Evolutionary conservation across 208 protist species (phyloP), one percentile per base, ranked within the genome.

Genomic region (Angomonas deanei): DNA sequence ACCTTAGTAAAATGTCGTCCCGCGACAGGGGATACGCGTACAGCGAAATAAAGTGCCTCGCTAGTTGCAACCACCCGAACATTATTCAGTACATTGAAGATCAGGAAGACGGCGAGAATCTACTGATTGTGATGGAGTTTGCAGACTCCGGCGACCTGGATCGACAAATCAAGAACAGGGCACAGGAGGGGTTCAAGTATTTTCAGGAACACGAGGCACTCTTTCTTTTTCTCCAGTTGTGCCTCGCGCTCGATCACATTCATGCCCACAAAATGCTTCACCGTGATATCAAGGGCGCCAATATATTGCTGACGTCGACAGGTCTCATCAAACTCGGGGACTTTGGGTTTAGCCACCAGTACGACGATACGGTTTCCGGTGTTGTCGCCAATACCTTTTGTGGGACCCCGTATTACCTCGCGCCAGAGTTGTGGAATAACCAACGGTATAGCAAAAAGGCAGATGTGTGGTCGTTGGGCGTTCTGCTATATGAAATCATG

Each of bases 281-380:
- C 57, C 84, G 92, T 13, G 92, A 97, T 58, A 91, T 97, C 66
- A 97, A 97, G 49, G 80, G 74, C 1, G 92, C 85, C 8, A 97
- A 97, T 55, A 72, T 96, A 27, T 74, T 97, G 23, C 76, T 97
- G 19, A 94, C 86, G 1, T 88, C 84, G 19, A 88, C 80, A 1
- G 92, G 92, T 0, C 68, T 94, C 46, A 88, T 94, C 46, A 97
- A 97, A 62, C 80, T 97, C 21, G 89, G 84, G 17, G 92, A 97
- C 76, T 97, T 97, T 73, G 92, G 92, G 15, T 94, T 88, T 27
- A 91, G 88, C 64, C 80, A 83, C 70, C 88, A 93, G 72, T 93
- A 93, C 66, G 86, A 93, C 50, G 86, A 93, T 54, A 93, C 86
- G 1, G 86, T 93, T 5, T 93, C 86, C 0, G 92, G 92, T 15